Percentiles rank a stretch among this genome's conserved stretches.
phyloP scores from a whole-genome alignment of 495 filamentous ascomycete species.

The Penicillium silybi region DNA sequence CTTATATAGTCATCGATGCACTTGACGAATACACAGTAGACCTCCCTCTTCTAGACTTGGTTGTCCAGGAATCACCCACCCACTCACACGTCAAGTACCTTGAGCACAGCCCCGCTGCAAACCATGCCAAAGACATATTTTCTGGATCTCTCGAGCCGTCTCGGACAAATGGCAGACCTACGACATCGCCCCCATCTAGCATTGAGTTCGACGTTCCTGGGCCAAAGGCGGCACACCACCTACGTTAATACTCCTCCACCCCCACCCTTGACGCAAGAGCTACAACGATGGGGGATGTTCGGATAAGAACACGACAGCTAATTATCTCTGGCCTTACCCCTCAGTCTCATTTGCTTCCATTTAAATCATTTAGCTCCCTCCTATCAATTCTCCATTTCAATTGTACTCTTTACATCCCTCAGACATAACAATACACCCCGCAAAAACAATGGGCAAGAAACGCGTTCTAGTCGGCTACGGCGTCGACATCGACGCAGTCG shows the following conservation, averaged over 20 bases:
- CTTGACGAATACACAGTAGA: constrained; percentile 43
- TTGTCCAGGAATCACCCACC: constrained; percentile 1
- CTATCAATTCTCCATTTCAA: neutral
- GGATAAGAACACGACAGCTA: neutral
- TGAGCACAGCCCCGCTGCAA: neutral
- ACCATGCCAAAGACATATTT: neutral
- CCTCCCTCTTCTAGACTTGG: constrained; percentile 15
- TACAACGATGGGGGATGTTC: neutral
- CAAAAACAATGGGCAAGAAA: constrained; percentile 54
- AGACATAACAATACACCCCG: neutral
- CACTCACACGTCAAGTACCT: neutral
- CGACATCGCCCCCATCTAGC: neutral
- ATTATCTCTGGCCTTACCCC: neutral
- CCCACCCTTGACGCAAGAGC: neutral
- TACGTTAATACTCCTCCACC: neutral
- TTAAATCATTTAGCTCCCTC: neutral
- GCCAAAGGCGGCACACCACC: neutral
- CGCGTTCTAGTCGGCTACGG: constrained; percentile 54
- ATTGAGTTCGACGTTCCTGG: neutral
- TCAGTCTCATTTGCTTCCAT: neutral
- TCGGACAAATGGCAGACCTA: neutral
- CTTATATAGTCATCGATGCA: constrained; percentile 44
- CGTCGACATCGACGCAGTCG: constrained; percentile 66
- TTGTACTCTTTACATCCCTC: neutral
- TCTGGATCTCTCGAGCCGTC: neutral